Base-by-base conservation (phyloP, 768 basidiomycete species). In the Neoboletus subvelutipes region DNA sequence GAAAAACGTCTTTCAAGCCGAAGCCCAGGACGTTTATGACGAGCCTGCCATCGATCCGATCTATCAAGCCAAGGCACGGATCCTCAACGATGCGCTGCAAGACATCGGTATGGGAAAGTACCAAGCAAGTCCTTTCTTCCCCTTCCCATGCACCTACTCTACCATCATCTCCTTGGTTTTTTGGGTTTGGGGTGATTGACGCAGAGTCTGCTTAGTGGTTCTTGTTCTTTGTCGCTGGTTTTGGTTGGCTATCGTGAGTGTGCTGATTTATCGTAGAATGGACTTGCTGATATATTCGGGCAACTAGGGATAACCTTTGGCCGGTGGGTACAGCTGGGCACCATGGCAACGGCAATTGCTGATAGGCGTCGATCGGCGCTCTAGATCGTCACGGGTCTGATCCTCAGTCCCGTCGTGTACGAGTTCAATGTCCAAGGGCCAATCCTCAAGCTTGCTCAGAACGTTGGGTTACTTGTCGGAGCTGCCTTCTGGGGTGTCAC, bases 191-290 rank as follows among this genome's bases (percentile, higher is more conserved):
- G 22, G 20, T 46, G 24, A 51, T 51, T 54, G 20, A 59, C 48
- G n/a, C 34, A 7, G 1, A 41, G 2, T 26, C 18, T 48, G 17
- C 29, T 20, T 56, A 88, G 85, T 86, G 83, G 76, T 73, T 75
- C 55, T 67, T 90, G 36, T 88, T 90, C 67, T 54, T 82, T 50
- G 84, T 87, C 29, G 79, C 86, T 18, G 88, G 86, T 2, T 88
- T 90, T 71, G 88, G 88, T 50, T 89, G 86, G 87, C 79, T 88
- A 56, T 82, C 85, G 86, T 87, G 68, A 69, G 85, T 76, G 39
- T 52, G 12, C 34, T 43, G 9, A 18, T 20, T 12, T 45, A 10
- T 50, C 49, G 10, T 34, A 24, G 15, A 45, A 39, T 5, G 1
- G 1, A 12, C 12, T 31, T 41, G 13, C 34, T 65, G 42, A 68